These are phyloP conservation scores for Santalum album DNA, from an alignment of 164 flowering plant genomes.

Conservation along the genomic window DNA sequence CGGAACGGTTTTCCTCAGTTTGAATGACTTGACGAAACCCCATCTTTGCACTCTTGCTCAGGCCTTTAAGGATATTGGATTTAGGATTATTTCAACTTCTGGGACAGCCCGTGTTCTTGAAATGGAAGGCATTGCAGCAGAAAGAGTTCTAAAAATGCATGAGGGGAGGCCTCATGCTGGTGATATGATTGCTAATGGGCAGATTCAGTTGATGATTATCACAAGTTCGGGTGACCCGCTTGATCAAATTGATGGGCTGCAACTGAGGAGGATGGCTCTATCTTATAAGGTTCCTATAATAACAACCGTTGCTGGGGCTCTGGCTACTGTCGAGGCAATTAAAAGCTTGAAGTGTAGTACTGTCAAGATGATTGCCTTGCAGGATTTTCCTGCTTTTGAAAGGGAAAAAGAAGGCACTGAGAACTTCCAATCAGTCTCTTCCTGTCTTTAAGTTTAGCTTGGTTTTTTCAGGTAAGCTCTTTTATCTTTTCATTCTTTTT, in stretches of 20 bases:
- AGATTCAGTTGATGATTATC: conserved; percentile 83
- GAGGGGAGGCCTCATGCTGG: conserved; percentile 94
- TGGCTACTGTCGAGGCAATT: conserved; percentile 77
- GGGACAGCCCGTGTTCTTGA: conserved; percentile 81
- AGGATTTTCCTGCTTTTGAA: conserved; percentile 56
- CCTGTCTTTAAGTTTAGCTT: conserved; percentile 8
- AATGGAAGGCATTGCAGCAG: conserved; percentile 60
- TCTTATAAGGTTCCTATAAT: conserved; percentile 79
- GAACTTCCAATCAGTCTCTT: conserved; percentile 44
- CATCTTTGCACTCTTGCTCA: conserved; percentile 61
- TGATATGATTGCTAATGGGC: conserved; percentile 79
- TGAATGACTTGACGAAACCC: conserved; percentile 75
- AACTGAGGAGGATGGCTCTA: conserved; percentile 86
- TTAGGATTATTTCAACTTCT: conserved; percentile 59
- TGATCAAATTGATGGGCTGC: conserved; percentile 76
- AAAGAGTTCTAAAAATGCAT: conserved; percentile 78
- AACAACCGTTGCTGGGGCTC: conserved; percentile 83
- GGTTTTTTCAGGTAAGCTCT: no score
- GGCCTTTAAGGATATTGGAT: conserved; percentile 60
- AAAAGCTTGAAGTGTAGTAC: conserved; percentile 57
- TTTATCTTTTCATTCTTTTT: no score
- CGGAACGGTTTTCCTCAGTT: conserved; percentile 78
- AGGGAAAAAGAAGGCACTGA: conserved; percentile 9
- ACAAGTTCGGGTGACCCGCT: conserved; percentile 84
- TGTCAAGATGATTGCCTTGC: conserved; percentile 66